These are phyloP conservation scores for Chaetomium globosum DNA, from an alignment of 2,329 filamentous ascomycete genomes.

Conservation along the genomic window DNA sequence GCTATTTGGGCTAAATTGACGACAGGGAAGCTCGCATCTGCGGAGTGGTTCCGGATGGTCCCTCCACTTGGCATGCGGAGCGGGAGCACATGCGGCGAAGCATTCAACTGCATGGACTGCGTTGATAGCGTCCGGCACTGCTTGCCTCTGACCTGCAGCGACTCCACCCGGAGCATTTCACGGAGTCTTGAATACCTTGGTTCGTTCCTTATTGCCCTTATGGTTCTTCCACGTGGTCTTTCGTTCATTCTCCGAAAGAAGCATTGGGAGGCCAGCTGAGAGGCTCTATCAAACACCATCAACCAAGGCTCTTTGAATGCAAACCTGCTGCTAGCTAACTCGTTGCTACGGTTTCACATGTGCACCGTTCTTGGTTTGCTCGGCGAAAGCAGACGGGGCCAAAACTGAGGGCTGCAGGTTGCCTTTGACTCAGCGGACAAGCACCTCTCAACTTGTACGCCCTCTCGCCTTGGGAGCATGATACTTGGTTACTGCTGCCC, in stretches of 20 bases:
- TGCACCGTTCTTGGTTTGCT: background rate
- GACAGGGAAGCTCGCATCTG: slow-evolving; percentile 25
- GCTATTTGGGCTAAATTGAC: slow-evolving; percentile 39
- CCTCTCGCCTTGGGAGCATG: background rate
- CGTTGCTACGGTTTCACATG: background rate
- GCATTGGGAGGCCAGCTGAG: background rate
- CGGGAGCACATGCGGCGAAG: slow-evolving; percentile 10
- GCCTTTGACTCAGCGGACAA: background rate
- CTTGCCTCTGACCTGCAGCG: background rate
- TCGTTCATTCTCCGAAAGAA: background rate
- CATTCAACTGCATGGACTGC: background rate
- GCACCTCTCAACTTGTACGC: too few species aligned
- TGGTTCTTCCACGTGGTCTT: slow-evolving; percentile 14
- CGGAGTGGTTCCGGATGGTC: slow-evolving; percentile 22
- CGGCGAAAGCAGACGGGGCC: background rate
- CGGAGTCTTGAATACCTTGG: background rate
- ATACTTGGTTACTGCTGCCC: too few species aligned
- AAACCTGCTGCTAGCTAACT: background rate
- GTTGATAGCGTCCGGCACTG: slow-evolving; percentile 9
- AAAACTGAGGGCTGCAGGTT: background rate
- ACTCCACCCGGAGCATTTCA: background rate
- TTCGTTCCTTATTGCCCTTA: background rate
- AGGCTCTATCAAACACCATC: background rate
- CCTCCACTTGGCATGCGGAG: slow-evolving; percentile 19
- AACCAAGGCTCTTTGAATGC: background rate